Evolutionary conservation across 2,329 filamentous ascomycete species (phyloP), one percentile per base, ranked within the genome.

Genomic region (Dactylonectria macrodidyma): DNA sequence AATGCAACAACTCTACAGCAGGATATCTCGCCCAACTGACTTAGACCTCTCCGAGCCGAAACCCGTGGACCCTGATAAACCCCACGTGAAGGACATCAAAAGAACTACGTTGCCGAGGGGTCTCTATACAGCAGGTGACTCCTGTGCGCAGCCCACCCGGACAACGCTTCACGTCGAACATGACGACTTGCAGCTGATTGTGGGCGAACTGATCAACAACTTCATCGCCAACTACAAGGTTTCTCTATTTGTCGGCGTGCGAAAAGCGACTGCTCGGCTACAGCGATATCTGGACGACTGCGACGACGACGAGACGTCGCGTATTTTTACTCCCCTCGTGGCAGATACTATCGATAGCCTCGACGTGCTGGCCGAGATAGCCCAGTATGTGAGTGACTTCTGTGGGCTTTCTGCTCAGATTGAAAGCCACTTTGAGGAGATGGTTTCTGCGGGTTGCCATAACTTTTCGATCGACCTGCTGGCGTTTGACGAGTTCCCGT

Each of bases 171-270:
- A 59, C 16, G 46, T 36, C 26, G 61, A 69, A 10, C 47, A 67
- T 41, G 24, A 57, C 8, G 57, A 72, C 14, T 46, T 63, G 36
- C 30, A 56, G 8, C 68, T 63, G 12, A 63, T 67, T 14, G 62
- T 72, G 34, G 68, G 65, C 10, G 69, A 72, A n/a, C 50, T 75
- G 22, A 73, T 73, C 14, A 70, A 75, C 58, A 73, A 75, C 44
- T 75, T 75, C 64, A 71, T 75, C 12, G 69, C 71, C 33, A 59
- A 60, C 19, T 16, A 41, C 19, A 16, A 36, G 11, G 59, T 65
- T 2, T 57, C 46, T 1, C 52, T 71, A 59, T 71, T 65, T 36
- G 63, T 69, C 6, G 71, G 72, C 5, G 68, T 73, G 46, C 67
- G 71, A 5, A 75, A 71, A 47, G 59, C 68, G 9, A 72, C 72